These are phyloP conservation scores for Aspergillus kassunensis DNA, from an alignment of 495 filamentous ascomycete genomes.

Conservation along the genomic window DNA sequence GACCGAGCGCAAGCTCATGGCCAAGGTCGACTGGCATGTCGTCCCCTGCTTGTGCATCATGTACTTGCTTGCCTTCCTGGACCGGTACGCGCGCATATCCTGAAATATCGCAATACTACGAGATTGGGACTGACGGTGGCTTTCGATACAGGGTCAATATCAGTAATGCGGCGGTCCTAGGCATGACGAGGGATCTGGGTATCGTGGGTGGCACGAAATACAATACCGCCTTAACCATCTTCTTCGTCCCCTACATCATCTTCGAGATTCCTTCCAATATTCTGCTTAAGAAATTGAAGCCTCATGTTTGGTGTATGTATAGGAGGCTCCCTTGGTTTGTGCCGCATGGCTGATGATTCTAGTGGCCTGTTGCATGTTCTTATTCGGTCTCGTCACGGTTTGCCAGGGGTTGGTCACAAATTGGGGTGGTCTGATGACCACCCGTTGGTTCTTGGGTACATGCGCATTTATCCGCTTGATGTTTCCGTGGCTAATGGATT, in stretches of 20 bases:
- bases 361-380: conserved; percentile 74
- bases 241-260: conserved; percentile 89
- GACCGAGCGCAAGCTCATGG: conserved; percentile 67
- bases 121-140: conserved; percentile 1
- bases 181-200: conserved; percentile 59
- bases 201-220: conserved; percentile 57
- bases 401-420: conserved; percentile 77
- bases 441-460: conserved; percentile 69
- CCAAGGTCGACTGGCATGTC: conserved; percentile 74
- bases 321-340: not conserved
- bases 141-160: conserved; percentile 55
- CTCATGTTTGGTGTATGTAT: conserved; percentile 68
- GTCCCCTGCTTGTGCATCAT: conserved; percentile 78
- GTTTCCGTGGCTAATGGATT: not conserved
- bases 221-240: conserved; percentile 78
- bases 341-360: not conserved
- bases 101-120: not conserved
- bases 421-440: conserved; percentile 73
- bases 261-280: conserved; percentile 89
- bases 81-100: conserved; percentile 53
- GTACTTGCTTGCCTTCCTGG: conserved; percentile 84
- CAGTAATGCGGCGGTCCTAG: conserved; percentile 60
- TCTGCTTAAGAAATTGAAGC: conserved; percentile 73
- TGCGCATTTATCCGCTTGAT: not conserved
- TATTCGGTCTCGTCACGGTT: conserved; percentile 72